phyloP scores from a whole-genome alignment of 352 stramenopile genomes.

The Elongisporangium anandrum region DNA sequence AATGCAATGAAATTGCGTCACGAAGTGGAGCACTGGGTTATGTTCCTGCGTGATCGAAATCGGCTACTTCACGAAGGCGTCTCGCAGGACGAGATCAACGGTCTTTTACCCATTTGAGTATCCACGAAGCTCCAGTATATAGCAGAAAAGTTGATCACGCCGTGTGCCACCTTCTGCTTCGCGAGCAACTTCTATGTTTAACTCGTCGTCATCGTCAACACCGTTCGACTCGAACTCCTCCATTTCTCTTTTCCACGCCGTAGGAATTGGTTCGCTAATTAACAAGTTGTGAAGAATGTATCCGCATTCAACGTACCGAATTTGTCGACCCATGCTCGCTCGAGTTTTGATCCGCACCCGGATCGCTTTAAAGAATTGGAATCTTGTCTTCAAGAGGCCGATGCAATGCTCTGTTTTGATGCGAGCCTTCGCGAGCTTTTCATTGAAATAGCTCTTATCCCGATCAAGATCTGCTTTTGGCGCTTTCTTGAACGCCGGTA shows the following conservation, averaged over 20 bases:
- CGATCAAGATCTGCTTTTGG: constrained; percentile 8
- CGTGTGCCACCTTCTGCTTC: constrained; percentile 2
- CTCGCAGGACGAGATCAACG: constrained; percentile 9
- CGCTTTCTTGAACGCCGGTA: constrained; percentile 16
- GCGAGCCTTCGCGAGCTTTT: constrained; percentile 5
- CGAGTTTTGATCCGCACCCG: constrained; percentile 9
- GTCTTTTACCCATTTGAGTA: constrained; percentile 8
- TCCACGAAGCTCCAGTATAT: constrained; percentile 8
- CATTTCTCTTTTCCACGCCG: constrained; percentile 6
- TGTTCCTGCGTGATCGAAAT: constrained; percentile 9
- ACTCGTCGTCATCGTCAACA: constrained; percentile 14
- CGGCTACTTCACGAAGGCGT: constrained; percentile 12
- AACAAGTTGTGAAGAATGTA: constrained; percentile 19
- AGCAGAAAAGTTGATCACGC: constrained; percentile 12
- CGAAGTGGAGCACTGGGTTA: constrained; percentile 9
- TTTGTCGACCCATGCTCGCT: constrained; percentile 12
- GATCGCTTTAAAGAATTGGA: constrained; percentile 15
- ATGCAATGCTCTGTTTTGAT: constrained; percentile 23
- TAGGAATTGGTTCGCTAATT: constrained; percentile 10
- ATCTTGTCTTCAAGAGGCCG: constrained; percentile 14
- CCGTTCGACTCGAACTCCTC: neutral
- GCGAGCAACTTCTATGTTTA: constrained; percentile 5
- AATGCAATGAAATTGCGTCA: constrained; percentile 5
- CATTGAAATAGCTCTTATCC: constrained; percentile 15
- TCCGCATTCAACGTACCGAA: constrained; percentile 9